Conservation (phyloP, 805 yeast species). For the Saccharomycopsis sp. region DNA sequence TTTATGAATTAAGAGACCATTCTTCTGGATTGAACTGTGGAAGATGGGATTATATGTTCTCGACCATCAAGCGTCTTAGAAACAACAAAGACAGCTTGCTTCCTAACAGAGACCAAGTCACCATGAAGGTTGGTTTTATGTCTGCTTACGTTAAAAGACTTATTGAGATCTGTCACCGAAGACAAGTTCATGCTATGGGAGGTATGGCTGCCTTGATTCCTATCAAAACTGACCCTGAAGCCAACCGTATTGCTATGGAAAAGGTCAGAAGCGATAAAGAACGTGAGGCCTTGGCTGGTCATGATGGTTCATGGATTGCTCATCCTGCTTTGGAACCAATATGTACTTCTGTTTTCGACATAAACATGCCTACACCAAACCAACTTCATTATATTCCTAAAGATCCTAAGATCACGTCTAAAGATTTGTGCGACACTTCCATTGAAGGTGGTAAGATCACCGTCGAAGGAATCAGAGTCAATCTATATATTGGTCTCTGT, state of each 20-base stretch:
- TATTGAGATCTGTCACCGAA: constrained; percentile 66
- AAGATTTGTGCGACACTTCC: constrained; percentile 55
- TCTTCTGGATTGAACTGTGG: constrained; percentile 82
- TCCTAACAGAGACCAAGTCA: constrained; percentile 76
- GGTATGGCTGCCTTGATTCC: constrained; percentile 91
- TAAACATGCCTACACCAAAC: constrained; percentile 78
- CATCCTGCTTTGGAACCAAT: constrained; percentile 77
- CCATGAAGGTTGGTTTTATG: constrained; percentile 81
- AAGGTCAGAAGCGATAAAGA: constrained; percentile 70
- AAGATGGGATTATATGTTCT: constrained; percentile 84
- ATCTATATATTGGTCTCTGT: constrained; percentile 67
- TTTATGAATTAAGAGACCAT: constrained; percentile 69
- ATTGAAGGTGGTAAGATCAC: constrained; percentile 62
- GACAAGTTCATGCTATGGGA: constrained; percentile 84
- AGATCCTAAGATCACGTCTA: constrained; percentile 40
- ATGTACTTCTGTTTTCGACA: constrained; percentile 65
- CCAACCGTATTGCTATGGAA: constrained; percentile 61
- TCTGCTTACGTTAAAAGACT: constrained; percentile 66
- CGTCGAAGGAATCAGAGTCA: constrained; percentile 61
- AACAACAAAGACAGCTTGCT: constrained; percentile 59
- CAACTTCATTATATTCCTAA: constrained; percentile 44
- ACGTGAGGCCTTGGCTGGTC: constrained; percentile 71
- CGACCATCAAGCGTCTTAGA: constrained; percentile 69
- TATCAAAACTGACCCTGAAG: constrained; percentile 60
- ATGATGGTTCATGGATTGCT: constrained; percentile 88